Percentiles rank a stretch among this genome's conserved stretches.
Evolutionary conservation across 2,329 filamentous ascomycete genomes (phyloP).

Genomic region (Aspergillus viridinutans): DNA sequence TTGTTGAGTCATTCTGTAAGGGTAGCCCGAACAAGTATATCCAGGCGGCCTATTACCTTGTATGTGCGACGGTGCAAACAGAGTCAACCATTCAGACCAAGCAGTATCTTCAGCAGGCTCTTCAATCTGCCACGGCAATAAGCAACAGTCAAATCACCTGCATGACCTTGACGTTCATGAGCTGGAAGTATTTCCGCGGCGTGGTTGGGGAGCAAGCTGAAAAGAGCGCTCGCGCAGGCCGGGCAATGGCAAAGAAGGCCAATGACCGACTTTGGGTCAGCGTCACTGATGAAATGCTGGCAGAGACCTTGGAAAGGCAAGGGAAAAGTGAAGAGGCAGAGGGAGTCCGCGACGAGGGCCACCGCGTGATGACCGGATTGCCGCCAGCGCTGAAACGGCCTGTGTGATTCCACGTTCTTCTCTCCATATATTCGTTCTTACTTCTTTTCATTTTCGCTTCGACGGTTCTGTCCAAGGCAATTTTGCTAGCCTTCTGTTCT

Average conservation of each 20-base stretch:
- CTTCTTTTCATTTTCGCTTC: conserved; percentile 3
- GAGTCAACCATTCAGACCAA: conserved; percentile 73
- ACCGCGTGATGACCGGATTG: conserved; percentile 35
- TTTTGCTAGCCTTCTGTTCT: not conserved
- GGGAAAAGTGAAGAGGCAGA: conserved; percentile 57
- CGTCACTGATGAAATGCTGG: conserved; percentile 74
- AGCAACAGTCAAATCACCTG: conserved; percentile 76
- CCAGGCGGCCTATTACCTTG: conserved; percentile 70
- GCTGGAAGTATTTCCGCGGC: conserved; percentile 73
- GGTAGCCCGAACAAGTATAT: conserved; percentile 71
- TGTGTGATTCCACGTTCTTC: conserved; percentile 4
- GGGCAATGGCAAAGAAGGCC: conserved; percentile 63
- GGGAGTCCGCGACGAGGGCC: conserved; percentile 43
- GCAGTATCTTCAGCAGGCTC: conserved; percentile 67
- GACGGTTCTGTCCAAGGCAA: not conserved
- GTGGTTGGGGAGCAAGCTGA: conserved; percentile 76
- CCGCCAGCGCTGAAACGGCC: conserved; percentile 34
- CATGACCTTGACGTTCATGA: conserved; percentile 82
- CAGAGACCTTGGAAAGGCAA: conserved; percentile 68
- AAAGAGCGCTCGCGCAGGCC: conserved; percentile 68
- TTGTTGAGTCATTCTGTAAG: conserved; percentile 63
- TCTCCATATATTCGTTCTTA: not conserved
- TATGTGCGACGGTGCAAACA: conserved; percentile 64
- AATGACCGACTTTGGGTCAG: conserved; percentile 73
- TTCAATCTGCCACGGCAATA: conserved; percentile 64